phyloP scores from a whole-genome alignment of 2,329 filamentous ascomycete genomes.

The Aspergillus puulaauensis region DNA sequence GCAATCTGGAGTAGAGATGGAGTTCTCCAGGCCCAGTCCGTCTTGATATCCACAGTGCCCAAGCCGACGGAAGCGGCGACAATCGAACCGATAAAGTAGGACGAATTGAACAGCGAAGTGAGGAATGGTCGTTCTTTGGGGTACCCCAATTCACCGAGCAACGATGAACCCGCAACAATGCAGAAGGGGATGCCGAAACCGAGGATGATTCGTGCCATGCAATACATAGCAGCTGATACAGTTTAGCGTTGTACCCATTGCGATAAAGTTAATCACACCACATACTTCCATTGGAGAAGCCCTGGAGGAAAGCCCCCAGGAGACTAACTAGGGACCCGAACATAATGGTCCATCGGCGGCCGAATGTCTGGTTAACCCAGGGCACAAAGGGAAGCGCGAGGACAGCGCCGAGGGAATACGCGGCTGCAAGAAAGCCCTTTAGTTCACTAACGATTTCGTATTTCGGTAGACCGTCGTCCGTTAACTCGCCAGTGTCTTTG shows the following conservation, averaged over 20 bases:
- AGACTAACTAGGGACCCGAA: constrained; percentile 56
- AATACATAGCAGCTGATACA: constrained; percentile 56
- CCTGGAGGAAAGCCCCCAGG: constrained; percentile 58
- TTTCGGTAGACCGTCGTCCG: constrained; percentile 15
- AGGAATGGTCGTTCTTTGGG: constrained; percentile 61
- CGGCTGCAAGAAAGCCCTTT: constrained; percentile 56
- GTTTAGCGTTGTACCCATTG: neutral
- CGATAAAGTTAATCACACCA: neutral
- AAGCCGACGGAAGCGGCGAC: constrained; percentile 27
- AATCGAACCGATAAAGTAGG: constrained; percentile 30
- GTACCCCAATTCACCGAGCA: constrained; percentile 61
- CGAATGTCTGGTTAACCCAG: constrained; percentile 55
- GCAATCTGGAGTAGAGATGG: constrained; percentile 47
- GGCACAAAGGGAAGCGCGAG: constrained; percentile 59
- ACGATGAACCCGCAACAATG: constrained; percentile 58
- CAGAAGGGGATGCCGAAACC: constrained; percentile 62
- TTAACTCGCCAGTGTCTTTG: constrained; percentile 19
- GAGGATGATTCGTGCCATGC: constrained; percentile 59
- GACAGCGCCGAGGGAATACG: constrained; percentile 61
- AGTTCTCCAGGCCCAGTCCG: constrained; percentile 48
- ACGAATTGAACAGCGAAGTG: constrained; percentile 62
- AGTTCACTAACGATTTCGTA: constrained; percentile 23
- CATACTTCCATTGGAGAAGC: constrained; percentile 49
- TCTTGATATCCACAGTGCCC: constrained; percentile 33
- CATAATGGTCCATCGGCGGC: constrained; percentile 58